Evolutionary conservation across 148 eudicot genomes (phyloP).

Genomic region (Camellia japonica): DNA sequence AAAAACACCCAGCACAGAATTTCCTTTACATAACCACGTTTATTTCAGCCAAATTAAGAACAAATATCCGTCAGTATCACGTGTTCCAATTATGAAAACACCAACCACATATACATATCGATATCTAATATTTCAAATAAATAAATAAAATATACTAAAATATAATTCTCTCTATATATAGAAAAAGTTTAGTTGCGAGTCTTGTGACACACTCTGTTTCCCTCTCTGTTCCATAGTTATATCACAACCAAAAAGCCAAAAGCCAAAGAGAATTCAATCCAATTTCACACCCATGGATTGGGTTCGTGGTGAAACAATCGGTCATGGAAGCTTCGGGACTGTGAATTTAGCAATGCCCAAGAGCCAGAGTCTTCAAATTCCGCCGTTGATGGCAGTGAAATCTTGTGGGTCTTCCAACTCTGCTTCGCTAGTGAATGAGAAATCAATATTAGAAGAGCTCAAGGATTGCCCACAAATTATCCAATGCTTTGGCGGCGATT

Average conservation of each 20-base stretch:
- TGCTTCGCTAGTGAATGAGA: conserved; percentile 49
- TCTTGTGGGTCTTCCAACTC: conserved; percentile 42
- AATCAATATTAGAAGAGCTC: conserved; percentile 41
- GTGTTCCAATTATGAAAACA: conserved; percentile 34
- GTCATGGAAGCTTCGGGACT: conserved; percentile 78
- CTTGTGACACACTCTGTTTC: too few species aligned
- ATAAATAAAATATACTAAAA: neutral
- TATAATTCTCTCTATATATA: too few species aligned
- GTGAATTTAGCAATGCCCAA: conserved; percentile 58
- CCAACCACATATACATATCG: neutral
- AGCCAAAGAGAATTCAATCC: neutral
- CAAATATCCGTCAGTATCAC: conserved; percentile 46
- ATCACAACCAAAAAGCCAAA: neutral
- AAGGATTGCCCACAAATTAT: conserved; percentile 42
- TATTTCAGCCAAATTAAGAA: conserved; percentile 13
- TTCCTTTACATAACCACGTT: conserved; percentile 6
- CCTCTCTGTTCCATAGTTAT: too few species aligned
- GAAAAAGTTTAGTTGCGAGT: too few species aligned
- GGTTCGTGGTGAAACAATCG: conserved; percentile 65
- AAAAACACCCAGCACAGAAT: neutral
- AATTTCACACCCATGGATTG: conserved; percentile 54
- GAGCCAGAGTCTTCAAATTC: conserved; percentile 12
- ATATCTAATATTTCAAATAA: neutral
- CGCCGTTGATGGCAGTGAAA: conserved; percentile 59
- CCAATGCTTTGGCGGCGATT: conserved; percentile 48